Conservation (phyloP, 2,329 filamentous ascomycete species). For the Pyrenochaeta sp. region DNA sequence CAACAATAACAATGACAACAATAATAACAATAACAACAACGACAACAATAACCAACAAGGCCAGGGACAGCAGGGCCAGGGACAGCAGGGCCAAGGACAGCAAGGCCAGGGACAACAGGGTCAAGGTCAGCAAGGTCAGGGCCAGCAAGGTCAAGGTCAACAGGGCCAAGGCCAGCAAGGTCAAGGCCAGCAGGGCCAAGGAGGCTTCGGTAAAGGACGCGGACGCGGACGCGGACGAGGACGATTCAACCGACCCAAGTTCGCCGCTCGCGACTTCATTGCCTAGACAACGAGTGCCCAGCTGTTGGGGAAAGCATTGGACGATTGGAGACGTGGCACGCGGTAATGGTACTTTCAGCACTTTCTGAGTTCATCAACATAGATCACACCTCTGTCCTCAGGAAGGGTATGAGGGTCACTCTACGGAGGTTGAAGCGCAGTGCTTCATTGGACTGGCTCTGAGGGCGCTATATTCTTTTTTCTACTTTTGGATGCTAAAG, state of each 20-base stretch:
- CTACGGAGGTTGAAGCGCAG: constrained; percentile 45
- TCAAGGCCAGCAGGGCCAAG: constrained; percentile 23
- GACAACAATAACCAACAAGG: constrained; percentile 13
- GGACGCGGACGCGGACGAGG: constrained; percentile 29
- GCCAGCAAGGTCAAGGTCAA: constrained; percentile 19
- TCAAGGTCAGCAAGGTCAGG: constrained; percentile 21
- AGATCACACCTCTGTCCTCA: constrained; percentile 35
- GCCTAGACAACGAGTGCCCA: constrained; percentile 28
- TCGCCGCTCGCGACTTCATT: constrained; percentile 44
- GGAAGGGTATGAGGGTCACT: constrained; percentile 34
- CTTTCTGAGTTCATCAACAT: constrained; percentile 31
- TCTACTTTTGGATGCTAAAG: constrained; percentile 22
- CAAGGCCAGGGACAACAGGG: constrained; percentile 8
- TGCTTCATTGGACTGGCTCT: constrained; percentile 47
- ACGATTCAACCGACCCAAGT: constrained; percentile 39
- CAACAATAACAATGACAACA: neutral
- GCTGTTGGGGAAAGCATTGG: neutral
- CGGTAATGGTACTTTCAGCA: constrained; percentile 41
- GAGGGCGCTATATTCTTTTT: constrained; percentile 33
- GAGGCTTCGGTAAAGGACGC: constrained; percentile 11
- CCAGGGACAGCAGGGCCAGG: constrained; percentile 1
- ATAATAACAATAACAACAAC: neutral
- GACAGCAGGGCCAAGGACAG: constrained; percentile 1
- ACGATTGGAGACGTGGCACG: constrained; percentile 15
- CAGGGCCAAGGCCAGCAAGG: constrained; percentile 5